Conservation (phyloP, 2,329 filamentous ascomycete genomes). For the Diaporthe capsici region DNA sequence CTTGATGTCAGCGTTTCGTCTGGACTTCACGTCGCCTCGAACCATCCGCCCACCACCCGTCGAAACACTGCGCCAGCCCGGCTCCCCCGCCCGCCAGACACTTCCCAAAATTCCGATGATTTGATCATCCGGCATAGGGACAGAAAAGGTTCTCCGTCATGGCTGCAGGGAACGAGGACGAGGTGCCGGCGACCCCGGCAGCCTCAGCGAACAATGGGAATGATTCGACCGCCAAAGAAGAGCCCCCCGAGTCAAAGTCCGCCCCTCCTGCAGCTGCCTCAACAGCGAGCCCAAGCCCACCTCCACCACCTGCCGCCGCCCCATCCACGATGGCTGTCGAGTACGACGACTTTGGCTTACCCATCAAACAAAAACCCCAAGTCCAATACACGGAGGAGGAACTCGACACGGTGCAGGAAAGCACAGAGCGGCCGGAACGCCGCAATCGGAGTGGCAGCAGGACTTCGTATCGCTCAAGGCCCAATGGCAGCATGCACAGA, state of each 20-base stretch:
- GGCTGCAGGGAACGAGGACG: conserved; percentile 23
- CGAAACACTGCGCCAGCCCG: conserved; percentile 22
- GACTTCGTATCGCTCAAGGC: conserved; percentile 24
- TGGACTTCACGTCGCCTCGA: conserved; percentile 18
- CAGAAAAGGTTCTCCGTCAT: conserved; percentile 26
- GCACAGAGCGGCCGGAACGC: conserved; percentile 12
- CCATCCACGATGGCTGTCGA: conserved; percentile 51
- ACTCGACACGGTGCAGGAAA: conserved; percentile 36
- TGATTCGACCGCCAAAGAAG: conserved; percentile 13
- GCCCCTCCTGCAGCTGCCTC: background rate
- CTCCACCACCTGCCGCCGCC: background rate
- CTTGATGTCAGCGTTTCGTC: conserved; percentile 18
- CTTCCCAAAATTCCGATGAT: conserved; percentile 14
- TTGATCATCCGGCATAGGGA: conserved; percentile 20
- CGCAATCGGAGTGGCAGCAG: conserved; percentile 36
- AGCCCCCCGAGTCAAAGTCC: conserved; percentile 9
- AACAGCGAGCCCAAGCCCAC: background rate
- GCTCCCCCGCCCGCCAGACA: background rate
- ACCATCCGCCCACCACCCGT: conserved; percentile 11
- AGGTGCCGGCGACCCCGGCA: conserved; percentile 22
- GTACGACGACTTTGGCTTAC: conserved; percentile 80
- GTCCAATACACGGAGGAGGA: conserved; percentile 51
- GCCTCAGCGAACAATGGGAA: conserved; percentile 14
- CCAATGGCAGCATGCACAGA: conserved; percentile 6
- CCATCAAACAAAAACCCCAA: conserved; percentile 62